Conservation (phyloP, 768 basidiomycete genomes). For the Paxillus rubicundulus region DNA sequence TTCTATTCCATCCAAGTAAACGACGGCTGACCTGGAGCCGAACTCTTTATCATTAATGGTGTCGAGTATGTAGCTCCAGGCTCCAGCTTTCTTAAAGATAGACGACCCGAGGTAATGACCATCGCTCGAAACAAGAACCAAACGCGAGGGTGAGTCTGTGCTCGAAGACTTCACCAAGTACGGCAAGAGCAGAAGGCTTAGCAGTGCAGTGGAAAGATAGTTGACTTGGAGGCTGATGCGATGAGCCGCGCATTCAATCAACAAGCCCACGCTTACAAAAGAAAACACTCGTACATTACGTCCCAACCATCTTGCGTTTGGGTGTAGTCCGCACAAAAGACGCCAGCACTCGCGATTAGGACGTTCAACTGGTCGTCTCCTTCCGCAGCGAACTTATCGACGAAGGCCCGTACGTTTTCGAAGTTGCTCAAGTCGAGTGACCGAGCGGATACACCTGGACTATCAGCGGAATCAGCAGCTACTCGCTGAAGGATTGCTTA, state of each 20-base stretch:
- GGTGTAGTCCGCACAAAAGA: slow-evolving; percentile 13
- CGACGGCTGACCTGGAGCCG: slow-evolving; percentile 17
- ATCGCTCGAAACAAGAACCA: slow-evolving; percentile 33
- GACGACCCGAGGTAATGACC: slow-evolving; percentile 18
- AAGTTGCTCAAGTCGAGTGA: slow-evolving; percentile 36
- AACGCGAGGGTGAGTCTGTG: slow-evolving; percentile 21
- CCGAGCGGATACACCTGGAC: slow-evolving; percentile 26
- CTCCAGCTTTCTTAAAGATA: slow-evolving; percentile 2
- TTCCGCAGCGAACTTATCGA: slow-evolving; percentile 25
- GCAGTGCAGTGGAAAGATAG: slow-evolving; percentile 32
- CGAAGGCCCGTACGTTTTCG: slow-evolving; percentile 32
- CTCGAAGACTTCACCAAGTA: slow-evolving; percentile 26
- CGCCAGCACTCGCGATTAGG: slow-evolving; percentile 33
- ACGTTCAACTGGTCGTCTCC: slow-evolving; percentile 23
- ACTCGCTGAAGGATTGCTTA: slow-evolving; percentile 19
- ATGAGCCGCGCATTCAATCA: not conserved
- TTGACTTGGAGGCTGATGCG: slow-evolving; percentile 35
- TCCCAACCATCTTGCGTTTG: slow-evolving; percentile 50
- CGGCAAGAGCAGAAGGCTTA: slow-evolving; percentile 35
- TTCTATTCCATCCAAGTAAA: not conserved
- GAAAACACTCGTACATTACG: slow-evolving; percentile 30
- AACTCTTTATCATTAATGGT: slow-evolving; percentile 22
- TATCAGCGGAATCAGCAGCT: not conserved
- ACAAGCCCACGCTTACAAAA: not conserved
- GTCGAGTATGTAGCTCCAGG: slow-evolving; percentile 20